Base-by-base conservation (phyloP, 129 eudicot genomes). In the Centella asiatica region DNA sequence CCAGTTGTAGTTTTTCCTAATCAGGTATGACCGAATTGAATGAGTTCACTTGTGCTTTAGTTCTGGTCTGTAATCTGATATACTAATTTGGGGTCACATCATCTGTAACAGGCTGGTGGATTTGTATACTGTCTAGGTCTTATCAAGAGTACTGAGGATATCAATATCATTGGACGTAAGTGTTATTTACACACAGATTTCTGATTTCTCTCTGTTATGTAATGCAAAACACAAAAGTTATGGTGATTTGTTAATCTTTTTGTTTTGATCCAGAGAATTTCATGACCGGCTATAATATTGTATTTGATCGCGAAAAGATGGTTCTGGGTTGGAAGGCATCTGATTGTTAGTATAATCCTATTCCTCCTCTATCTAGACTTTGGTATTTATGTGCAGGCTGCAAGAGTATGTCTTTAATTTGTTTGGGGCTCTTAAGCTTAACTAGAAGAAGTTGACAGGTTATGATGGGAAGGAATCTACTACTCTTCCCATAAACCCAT, bases 81-180 rank as follows among this genome's bases (percentile, higher is more conserved):
- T 18, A 27, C 55, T 63, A 40, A 73, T 20, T 32, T 34, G 51
- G 25, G n/a, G n/a, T n/a, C n/a, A n/a, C 19, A 19, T 47, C 57
- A 23, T 63, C 49, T 45, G 66, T 44, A 32, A 3, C 83, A 87
- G 96, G 82, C 62, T 0, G 75, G 77, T 46, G 81, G 83, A 72
- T 23, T 47, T 25, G 25, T 74, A 22, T 79, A 73, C 39, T 93
- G 96, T 81, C 74, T 93, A 77, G 95, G 80, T 57, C 70, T 93
- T 18, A 83, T 78, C 66, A 82, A 80, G 79, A 82, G 95, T 61
- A n/a, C n/a, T n/a, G 83, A 76, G 22, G 83, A 81, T 63, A 64
- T 87, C 50, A 75, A 93, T 74, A 83, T 93, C 71, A 93, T 93
- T 62, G 99, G 99, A 65, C 93, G 99, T 93, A 67, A 93, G 96